Percentiles rank a stretch among this genome's conserved stretches.
phyloP scores from a whole-genome alignment of 768 basidiomycete genomes.

The Strobilomyces dryophilus region DNA sequence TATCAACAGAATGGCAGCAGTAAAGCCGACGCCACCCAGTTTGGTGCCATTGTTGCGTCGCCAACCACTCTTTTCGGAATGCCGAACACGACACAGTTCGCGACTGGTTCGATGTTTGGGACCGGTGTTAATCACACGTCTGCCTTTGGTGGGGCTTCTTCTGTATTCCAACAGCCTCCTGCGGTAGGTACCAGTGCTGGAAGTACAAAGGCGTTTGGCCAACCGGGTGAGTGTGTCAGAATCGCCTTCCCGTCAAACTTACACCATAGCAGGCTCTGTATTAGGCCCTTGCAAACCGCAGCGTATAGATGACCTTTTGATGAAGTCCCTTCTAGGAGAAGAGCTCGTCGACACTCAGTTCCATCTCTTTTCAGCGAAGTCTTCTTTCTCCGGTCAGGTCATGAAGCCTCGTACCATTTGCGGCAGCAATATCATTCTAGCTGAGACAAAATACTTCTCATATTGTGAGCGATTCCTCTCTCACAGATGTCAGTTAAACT shows the following conservation, averaged over 20 bases:
- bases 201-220: background rate
- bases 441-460: constrained; percentile 24
- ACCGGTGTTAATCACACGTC: no score
- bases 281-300: constrained; percentile 8
- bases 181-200: background rate
- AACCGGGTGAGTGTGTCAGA: background rate
- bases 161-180: background rate
- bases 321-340: constrained; percentile 25
- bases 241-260: background rate
- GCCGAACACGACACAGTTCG: background rate
- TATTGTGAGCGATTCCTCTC: constrained; percentile 14
- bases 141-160: no score
- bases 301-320: constrained; percentile 19
- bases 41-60: background rate
- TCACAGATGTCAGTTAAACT: background rate
- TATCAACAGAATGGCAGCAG: background rate
- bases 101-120: background rate
- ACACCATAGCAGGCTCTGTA: background rate
- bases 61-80: background rate
- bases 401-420: constrained; percentile 22
- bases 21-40: background rate
- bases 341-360: constrained; percentile 29
- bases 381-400: constrained; percentile 4
- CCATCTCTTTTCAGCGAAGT: constrained; percentile 24
- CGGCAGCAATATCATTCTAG: constrained; percentile 27